Evolutionary conservation across 352 stramenopile species (phyloP).

Genomic region (Globisporangium lucens): DNA sequence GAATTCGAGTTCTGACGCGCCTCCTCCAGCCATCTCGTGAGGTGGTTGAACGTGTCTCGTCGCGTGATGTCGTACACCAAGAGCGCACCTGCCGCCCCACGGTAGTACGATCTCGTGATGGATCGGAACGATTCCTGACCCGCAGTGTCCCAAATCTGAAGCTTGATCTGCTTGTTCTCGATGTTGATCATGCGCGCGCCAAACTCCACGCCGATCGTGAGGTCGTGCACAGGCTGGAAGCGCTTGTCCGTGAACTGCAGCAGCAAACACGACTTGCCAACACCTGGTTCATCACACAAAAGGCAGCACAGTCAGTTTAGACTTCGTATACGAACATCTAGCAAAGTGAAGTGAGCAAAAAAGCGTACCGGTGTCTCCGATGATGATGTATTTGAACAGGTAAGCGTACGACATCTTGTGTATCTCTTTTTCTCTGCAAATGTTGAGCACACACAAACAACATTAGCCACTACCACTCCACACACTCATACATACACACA

Average conservation of each 20-base stretch:
- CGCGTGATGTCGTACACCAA: conserved; percentile 99
- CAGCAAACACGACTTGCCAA: conserved; percentile 99
- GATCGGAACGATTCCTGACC: conserved; percentile 99
- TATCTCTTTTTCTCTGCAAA: conserved; percentile 1
- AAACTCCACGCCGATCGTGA: conserved; percentile 99
- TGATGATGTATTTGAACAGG: conserved; percentile 99
- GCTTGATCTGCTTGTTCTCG: conserved; percentile 97
- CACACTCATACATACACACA: too few species aligned
- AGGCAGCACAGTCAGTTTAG: not conserved
- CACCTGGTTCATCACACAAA: conserved; percentile 62
- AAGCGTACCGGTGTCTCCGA: conserved; percentile 94
- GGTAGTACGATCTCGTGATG: conserved; percentile 99
- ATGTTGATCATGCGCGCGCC: conserved; percentile 99
- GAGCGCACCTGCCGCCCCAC: conserved; percentile 95
- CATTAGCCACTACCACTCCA: not conserved
- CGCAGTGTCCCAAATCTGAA: conserved; percentile 98
- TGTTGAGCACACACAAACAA: not conserved
- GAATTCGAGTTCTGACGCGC: conserved; percentile 97
- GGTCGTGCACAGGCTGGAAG: conserved; percentile 98
- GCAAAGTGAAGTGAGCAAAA: not conserved
- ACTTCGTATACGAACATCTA: not conserved
- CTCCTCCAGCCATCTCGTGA: conserved; percentile 98
- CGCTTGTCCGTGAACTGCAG: conserved; percentile 99
- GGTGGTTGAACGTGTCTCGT: conserved; percentile 99
- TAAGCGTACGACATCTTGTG: conserved; percentile 93